phyloP scores from a whole-genome alignment of 306 rosid species.

The Fagus sylvatica region DNA sequence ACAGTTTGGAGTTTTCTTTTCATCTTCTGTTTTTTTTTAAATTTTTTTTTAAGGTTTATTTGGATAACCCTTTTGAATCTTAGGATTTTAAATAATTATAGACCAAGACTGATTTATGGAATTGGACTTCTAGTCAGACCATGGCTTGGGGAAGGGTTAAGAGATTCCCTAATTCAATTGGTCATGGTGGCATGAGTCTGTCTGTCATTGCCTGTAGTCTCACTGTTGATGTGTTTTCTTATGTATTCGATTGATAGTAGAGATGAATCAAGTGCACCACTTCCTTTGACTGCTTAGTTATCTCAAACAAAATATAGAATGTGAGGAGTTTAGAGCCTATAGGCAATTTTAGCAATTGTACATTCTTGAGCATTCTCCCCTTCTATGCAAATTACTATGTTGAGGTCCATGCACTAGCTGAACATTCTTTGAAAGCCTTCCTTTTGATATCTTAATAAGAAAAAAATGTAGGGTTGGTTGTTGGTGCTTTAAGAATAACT shows the following conservation, averaged over 20 bases:
- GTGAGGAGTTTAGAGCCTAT: background rate
- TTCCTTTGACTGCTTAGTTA: background rate
- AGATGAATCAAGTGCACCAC: background rate
- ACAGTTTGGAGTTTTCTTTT: background rate
- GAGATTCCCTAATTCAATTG: background rate
- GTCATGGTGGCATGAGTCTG: background rate
- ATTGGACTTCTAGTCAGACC: background rate
- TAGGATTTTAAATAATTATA: background rate
- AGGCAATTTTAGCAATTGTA: background rate
- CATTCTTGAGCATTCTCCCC: background rate
- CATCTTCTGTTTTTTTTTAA: background rate
- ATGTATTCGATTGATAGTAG: too few species aligned
- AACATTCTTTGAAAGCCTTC: background rate
- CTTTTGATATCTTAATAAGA: background rate
- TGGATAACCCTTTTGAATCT: background rate
- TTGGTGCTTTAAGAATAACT: background rate
- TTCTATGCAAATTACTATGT: background rate
- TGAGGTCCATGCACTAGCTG: background rate
- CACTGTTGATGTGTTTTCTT: background rate
- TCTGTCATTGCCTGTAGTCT: background rate
- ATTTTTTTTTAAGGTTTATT: background rate
- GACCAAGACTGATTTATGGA: background rate
- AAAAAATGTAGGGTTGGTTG: background rate
- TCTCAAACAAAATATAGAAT: background rate
- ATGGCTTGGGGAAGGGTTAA: background rate